Evolutionary conservation across 2,329 filamentous ascomycete species (phyloP), one percentile per base, ranked within the genome.

Genomic region (Colletotrichum lupini): DNA sequence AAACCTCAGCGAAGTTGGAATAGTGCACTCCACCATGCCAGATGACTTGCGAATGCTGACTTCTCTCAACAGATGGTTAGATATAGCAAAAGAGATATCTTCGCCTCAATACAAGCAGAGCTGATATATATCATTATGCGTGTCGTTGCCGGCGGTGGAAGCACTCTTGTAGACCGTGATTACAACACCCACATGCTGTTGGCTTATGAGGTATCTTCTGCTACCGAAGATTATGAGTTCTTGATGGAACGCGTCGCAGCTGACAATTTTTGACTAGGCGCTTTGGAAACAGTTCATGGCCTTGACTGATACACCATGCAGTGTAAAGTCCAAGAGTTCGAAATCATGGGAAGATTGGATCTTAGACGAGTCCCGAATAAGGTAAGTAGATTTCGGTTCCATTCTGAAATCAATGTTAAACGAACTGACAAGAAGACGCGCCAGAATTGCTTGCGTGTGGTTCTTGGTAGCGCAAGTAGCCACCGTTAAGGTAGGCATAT

Each of bases 41-140:
- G 4, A n/a, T 14, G 24, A 5, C 1, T n/a, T 35, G 26, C 6
- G 53, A 14, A 26, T 37, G 16, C 32, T 26, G 35, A 28, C 16
- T 16, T 46, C 28, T 24, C 26, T 4, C 1, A 11, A 5, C 11
- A 73, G 67, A 71, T 60, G 67, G 5, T 5, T 5, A 57, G 11
- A 3, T 71, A 32, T 14, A 49, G 46, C 4, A 56, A n/a, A 11
- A 8, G 52, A n/a, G 58, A 72, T 1, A 22, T 74, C 3, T 64
- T 74, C 53, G 68, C 72, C 8, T 63, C 72, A 7, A 24, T 68
- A 37, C 72, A 74, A 42, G 69, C 68, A 35, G 37, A 72, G 14
- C 2, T 74, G 9, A 72, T 74, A 4, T 74, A 74, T 35, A 65
- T 74, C 49, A 74, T 65, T 9, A 74, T 74, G 72, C 63, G 72